Evolutionary conservation across 1,139 yeast genomes (phyloP).

Genomic region (Candida gigantensis): DNA sequence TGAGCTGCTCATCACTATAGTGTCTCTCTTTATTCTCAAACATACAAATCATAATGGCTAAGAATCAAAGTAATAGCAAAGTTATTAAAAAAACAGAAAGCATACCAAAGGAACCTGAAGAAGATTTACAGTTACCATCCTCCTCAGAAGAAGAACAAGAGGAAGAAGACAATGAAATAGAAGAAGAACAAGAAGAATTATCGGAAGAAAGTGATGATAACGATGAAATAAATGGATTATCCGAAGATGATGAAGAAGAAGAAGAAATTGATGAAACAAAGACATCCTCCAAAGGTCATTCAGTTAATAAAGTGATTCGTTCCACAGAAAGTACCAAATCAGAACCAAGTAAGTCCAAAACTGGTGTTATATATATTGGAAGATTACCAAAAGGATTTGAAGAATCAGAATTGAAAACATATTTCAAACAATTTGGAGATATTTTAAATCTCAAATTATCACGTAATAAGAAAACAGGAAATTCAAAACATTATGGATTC

Average conservation of each 20-base stretch:
- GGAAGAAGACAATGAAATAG: conserved; percentile 25
- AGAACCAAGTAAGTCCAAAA: conserved; percentile 22
- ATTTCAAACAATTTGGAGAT: conserved; percentile 88
- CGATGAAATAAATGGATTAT: conserved; percentile 21
- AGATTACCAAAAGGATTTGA: conserved; percentile 92
- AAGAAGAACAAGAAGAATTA: conserved; percentile 21
- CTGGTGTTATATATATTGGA: conserved; percentile 84
- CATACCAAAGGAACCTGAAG: conserved; percentile 2
- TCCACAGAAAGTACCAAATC: conserved; percentile 15
- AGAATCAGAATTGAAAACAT: conserved; percentile 76
- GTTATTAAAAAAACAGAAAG: too few species aligned
- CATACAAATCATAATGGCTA: background rate
- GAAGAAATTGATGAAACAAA: conserved; percentile 21
- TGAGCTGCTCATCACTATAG: background rate
- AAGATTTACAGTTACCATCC: conserved; percentile 33
- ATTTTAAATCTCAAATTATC: conserved; percentile 77
- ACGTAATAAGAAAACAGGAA: conserved; percentile 88
- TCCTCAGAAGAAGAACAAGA: conserved; percentile 30
- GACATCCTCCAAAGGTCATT: conserved; percentile 20
- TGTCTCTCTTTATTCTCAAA: background rate
- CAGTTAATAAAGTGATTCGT: conserved; percentile 31
- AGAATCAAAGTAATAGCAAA: background rate
- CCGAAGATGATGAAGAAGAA: conserved; percentile 23
- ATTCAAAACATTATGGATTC: conserved; percentile 90
- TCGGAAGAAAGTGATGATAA: conserved; percentile 21